Conservation (phyloP, 208 protist species). For the Trypanosoma scelopori region DNA sequence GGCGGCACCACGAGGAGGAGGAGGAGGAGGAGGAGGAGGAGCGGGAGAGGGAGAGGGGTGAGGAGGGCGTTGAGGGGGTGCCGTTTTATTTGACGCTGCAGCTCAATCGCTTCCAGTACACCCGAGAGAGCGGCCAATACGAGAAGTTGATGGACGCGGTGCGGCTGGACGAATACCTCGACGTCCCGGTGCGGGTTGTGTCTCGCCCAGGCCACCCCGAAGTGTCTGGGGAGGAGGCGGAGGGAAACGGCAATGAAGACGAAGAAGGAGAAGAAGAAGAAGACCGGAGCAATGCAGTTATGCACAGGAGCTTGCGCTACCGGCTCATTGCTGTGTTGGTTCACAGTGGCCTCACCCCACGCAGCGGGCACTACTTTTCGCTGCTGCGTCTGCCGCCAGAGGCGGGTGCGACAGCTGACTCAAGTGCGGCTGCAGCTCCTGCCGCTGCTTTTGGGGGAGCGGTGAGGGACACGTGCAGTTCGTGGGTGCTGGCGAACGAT, state of each 20-base stretch:
- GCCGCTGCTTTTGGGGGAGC: no score
- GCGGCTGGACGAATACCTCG: slow-evolving; percentile 49
- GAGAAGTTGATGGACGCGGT: slow-evolving; percentile 57
- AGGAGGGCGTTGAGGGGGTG: slow-evolving; percentile 22
- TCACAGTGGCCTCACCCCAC: slow-evolving; percentile 64
- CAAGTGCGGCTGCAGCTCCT: no score
- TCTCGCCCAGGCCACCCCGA: background rate
- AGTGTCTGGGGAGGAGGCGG: background rate
- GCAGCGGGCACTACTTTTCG: slow-evolving; percentile 70
- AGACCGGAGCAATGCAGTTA: slow-evolving; percentile 7
- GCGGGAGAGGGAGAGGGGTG: slow-evolving; percentile 1
- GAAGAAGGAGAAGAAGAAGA: slow-evolving; percentile 13
- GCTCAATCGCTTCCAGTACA: slow-evolving; percentile 67
- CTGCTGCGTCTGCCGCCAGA: slow-evolving; percentile 20
- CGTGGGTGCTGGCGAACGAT: slow-evolving; percentile 71
- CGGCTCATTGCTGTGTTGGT: slow-evolving; percentile 54
- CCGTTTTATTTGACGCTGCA: slow-evolving; percentile 57
- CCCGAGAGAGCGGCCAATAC: slow-evolving; percentile 30
- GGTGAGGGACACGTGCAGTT: background rate
- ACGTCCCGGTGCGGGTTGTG: slow-evolving; percentile 34
- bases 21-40: slow-evolving; percentile 7
- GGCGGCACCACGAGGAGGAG: background rate
- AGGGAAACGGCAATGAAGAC: background rate
- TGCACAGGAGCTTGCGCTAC: slow-evolving; percentile 38
- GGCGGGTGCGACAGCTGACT: background rate